Evolutionary conservation across 2,329 filamentous ascomycete genomes (phyloP), one percentile per base, ranked within the genome.

Genomic region (Zopfia rhizophila): DNA sequence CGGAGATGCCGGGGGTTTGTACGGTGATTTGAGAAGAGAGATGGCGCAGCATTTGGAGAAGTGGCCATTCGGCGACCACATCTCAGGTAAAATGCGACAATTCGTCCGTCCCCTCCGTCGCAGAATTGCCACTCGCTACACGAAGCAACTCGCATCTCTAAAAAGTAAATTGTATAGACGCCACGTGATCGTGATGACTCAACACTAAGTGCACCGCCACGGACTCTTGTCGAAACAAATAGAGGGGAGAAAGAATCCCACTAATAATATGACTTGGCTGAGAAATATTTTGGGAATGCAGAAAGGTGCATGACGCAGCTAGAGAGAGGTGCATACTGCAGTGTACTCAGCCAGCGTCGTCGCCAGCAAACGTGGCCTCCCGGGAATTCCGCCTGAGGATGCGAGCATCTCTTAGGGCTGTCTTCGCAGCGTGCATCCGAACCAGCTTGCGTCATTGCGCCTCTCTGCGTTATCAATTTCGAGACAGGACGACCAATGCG

Each of bases 361-460:
- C 58, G 58, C 58, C 65, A 53, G 51, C 64, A 59, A 70, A 65
- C 58, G 62, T 65, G 59, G 61, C 54, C 52, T 58, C 53, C 56
- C 59, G 60, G 60, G 43, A 46, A 60, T 53, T 53, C 57, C 58
- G 55, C 56, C n/a, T n/a, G 36, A 51, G 48, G 51, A 48, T 55
- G 60, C 51, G 51, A 47, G 38, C 48, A 48, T 47, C 53, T 36
- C 36, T 33, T 49, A 48, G 40, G 49, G 47, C 54, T 61, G 58
- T 42, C 45, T 49, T 48, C 48, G 43, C 47, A 62, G 63, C 56
- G 58, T 48, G 48, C 53, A 59, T 51, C 45, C 56, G 48, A 57
- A 21, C 12, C 16, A 10, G 51, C 36, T 40, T 63, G 58, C 60
- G 63, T 63, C 61, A 63, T 60, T 37, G 49, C 52, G 38, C 45